Base-by-base conservation (phyloP, 1,284 basidiomycete species). In the Boletellus sp. region DNA sequence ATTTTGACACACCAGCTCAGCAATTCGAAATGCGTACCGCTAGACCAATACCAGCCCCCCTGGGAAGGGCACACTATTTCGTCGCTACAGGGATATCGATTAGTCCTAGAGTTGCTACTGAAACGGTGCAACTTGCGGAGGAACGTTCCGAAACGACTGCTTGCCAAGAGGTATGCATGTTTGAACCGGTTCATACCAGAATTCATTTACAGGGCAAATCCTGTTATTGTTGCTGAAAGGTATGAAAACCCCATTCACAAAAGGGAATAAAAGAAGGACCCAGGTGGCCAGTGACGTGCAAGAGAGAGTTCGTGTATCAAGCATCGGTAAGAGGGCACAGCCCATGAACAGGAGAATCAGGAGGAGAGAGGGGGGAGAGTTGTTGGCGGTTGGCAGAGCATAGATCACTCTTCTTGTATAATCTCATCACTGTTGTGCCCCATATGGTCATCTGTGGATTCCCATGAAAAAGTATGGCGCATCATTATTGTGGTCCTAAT, bases 11-110 rank as follows among this genome's bases (percentile, higher is more conserved):
- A 15, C 28, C 16, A 36, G 7, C n/a, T 3, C n/a, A 28, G 26
- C 26, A 22, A 22, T 5, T 24, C 4, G 30, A 33, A n/a, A 40
- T 33, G 35, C 56, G 24, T 44, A 64, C 51, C 38, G 43, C 37
- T 59, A 21, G 58, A 57, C 62, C 60, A 56, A 45, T 58, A 56
- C 58, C 58, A 52, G 19, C 16, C 35, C 11, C 22, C 56, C 13
- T 45, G 18, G 21, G 19, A 46, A 42, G 53, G 53, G 42, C 57
- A 60, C 5, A 39, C 36, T 11, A 28, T 44, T 44, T 48, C 54
- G 16, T 41, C 11, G 7, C 60, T 63, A 42, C 38, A 33, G 19
- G 21, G 35, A 39, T 33, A 35, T 49, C 7, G 7, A 51, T 57
- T 43, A 49, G 8, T 13, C 13, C 8, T 26, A 8, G 40, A 42